Conservation (phyloP, 805 yeast species). For the Metschnikowia aberdeeniae region DNA sequence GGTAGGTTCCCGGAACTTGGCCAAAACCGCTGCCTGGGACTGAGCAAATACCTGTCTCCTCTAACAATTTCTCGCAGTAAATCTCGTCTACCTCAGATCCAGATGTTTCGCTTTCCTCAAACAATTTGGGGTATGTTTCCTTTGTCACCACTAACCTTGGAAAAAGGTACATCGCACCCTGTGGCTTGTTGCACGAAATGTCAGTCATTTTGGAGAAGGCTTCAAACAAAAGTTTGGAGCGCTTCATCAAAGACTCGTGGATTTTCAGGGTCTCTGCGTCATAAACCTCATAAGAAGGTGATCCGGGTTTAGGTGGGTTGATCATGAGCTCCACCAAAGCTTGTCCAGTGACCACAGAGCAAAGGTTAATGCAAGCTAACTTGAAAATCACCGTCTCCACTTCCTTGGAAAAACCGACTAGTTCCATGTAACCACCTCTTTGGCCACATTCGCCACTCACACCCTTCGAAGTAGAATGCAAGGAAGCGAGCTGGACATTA, state of each 20-base stretch:
- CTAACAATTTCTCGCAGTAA: slow-evolving; percentile 80
- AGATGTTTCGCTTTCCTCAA: slow-evolving; percentile 52
- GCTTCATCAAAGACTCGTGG: slow-evolving; percentile 53
- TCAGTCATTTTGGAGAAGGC: slow-evolving; percentile 80
- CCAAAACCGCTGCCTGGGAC: slow-evolving; percentile 98
- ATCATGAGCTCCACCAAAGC: slow-evolving; percentile 90
- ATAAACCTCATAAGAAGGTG: slow-evolving; percentile 67
- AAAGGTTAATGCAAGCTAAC: slow-evolving; percentile 83
- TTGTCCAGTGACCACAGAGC: slow-evolving; percentile 95
- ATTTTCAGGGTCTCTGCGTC: slow-evolving; percentile 58
- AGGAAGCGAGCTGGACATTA: slow-evolving; percentile 82
- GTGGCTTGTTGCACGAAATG: slow-evolving; percentile 80
- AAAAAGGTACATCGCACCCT: slow-evolving; percentile 97
- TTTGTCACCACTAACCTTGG: slow-evolving; percentile 66
- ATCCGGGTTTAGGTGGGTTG: slow-evolving; percentile 81
- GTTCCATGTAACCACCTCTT: slow-evolving; percentile 98
- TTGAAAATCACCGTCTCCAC: slow-evolving; percentile 71
- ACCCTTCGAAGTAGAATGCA: slow-evolving; percentile 98
- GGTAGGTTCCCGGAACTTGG: slow-evolving; percentile 84
- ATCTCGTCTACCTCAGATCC: slow-evolving; percentile 75
- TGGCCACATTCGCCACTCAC: slow-evolving; percentile 99
- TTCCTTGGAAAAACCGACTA: slow-evolving; percentile 71
- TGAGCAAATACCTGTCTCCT: slow-evolving; percentile 90
- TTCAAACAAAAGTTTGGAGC: slow-evolving; percentile 61
- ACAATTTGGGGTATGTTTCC: slow-evolving; percentile 47